phyloP scores from a whole-genome alignment of 345 rosid species.

The Lumnitzera racemosa region DNA sequence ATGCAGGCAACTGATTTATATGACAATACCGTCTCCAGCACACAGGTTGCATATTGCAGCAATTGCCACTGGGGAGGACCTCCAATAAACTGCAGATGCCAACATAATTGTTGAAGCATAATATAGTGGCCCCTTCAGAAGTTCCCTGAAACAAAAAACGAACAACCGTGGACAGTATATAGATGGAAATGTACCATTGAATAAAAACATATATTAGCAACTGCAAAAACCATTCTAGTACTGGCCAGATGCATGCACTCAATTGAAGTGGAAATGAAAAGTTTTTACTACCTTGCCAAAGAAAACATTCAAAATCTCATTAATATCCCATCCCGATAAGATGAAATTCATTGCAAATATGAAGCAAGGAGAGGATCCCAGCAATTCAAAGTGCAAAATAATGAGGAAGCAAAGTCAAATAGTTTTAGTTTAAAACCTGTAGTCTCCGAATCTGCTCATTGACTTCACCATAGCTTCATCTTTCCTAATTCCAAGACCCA shows the following conservation, averaged over 20 bases:
- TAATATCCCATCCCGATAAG: too few relatives aligned
- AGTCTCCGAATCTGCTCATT: constrained; percentile 90
- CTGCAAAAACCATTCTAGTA: background rate
- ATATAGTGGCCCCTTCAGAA: constrained; percentile 85
- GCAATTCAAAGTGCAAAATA: background rate
- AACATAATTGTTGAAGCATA: constrained; percentile 53
- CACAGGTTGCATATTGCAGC: constrained; percentile 89
- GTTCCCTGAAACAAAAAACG: constrained; percentile 57
- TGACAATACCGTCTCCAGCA: constrained; percentile 88
- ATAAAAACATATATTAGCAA: background rate
- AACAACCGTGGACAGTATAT: constrained; percentile 5
- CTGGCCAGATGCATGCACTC: background rate
- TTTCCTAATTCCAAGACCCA: constrained; percentile 72
- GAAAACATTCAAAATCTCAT: too few relatives aligned
- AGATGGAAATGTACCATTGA: background rate
- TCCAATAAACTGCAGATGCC: constrained; percentile 65
- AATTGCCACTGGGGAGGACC: constrained; percentile 64
- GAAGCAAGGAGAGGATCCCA: constrained; percentile 1
- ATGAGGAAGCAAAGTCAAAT: background rate
- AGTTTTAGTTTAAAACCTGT: constrained; percentile 38
- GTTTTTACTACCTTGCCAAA: too few relatives aligned
- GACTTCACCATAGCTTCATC: constrained; percentile 88
- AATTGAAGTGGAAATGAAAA: background rate
- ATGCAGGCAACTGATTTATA: background rate
- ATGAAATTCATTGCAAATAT: background rate